Evolutionary conservation across 495 filamentous ascomycete species (phyloP), one percentile per base, ranked within the genome.

Genomic region (Penicillium simplicissimum): DNA sequence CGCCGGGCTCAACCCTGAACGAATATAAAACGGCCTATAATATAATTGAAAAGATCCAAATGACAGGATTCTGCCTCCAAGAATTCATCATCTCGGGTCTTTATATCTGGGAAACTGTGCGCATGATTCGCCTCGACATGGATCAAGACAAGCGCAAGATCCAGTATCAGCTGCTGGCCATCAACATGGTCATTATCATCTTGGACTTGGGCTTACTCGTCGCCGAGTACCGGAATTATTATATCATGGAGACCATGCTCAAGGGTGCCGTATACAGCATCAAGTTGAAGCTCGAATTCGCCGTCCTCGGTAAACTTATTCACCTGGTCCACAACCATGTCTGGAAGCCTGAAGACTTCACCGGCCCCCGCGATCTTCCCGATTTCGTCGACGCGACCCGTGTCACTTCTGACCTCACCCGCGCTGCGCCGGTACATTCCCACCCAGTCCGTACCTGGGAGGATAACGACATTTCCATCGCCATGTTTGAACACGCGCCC

Each of bases 271-370:
- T 87, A 35, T 89, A 89, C 74, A 82, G 81, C 72, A 76, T 88
- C 71, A 89, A 89, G 69, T 74, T 89, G 33, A 88, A 88, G 67
- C 75, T 89, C 28, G 86, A 89, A 64, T 88, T 88, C 68, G 82
- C 82, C 49, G 82, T 88, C 37, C 79, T 89, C 8, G 79, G 79
- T 35, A 79, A 81, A 65, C 68, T 81, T 11, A 73, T 81, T 57
- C 71, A 71, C 38, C 64, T 80, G 42, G 77, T 81, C 51, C 69
- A 71, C 47, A 69, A 71, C 48, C 75, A 75, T 42, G 65, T 72
- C 55, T 79, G 76, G 77, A 79, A 79, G 62, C 62, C 75, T 17
- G 75, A 76, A 11, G 71, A 74, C n/a, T 67, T 69, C 47, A 69
- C 68, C 11, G 48, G 51, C 2, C 67, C 57, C 10, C 53, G 57